phyloP scores from a whole-genome alignment of 2,329 filamentous ascomycete genomes.

The Dactylellina cionopaga region DNA sequence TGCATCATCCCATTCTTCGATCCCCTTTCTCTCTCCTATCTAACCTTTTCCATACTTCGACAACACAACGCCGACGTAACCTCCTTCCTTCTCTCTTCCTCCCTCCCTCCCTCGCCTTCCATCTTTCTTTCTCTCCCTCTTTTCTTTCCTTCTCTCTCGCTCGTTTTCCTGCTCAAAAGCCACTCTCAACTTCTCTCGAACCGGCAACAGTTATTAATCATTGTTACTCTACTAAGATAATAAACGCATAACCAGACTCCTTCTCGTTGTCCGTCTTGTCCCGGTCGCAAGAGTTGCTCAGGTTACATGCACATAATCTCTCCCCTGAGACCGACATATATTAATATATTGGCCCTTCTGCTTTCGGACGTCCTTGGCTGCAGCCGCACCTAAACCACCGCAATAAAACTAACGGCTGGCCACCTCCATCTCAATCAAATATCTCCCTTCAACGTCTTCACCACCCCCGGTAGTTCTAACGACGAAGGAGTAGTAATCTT shows the following conservation, averaged over 20 bases:
- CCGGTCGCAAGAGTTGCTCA: constrained; percentile 3
- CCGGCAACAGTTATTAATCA: neutral
- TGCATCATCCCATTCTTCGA: neutral
- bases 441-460: neutral
- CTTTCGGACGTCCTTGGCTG: constrained; percentile 24
- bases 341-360: constrained; percentile 9
- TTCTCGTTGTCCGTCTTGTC: neutral
- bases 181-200: neutral
- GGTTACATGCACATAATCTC: neutral
- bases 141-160: constrained; percentile 7
- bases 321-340: constrained; percentile 19
- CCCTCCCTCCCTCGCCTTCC: neutral
- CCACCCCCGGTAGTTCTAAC: no score
- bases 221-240: no score
- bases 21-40: no score
- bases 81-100: neutral
- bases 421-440: neutral
- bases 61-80: neutral
- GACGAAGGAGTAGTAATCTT: neutral
- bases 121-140: neutral
- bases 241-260: no score
- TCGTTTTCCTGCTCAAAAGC: neutral
- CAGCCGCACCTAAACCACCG: constrained; percentile 17
- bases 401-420: constrained; percentile 11
- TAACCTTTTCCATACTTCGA: no score